Evolutionary conservation across 371 early-diverging fungal species (phyloP).

Genomic region (Dinochytrium kinnereticum): DNA sequence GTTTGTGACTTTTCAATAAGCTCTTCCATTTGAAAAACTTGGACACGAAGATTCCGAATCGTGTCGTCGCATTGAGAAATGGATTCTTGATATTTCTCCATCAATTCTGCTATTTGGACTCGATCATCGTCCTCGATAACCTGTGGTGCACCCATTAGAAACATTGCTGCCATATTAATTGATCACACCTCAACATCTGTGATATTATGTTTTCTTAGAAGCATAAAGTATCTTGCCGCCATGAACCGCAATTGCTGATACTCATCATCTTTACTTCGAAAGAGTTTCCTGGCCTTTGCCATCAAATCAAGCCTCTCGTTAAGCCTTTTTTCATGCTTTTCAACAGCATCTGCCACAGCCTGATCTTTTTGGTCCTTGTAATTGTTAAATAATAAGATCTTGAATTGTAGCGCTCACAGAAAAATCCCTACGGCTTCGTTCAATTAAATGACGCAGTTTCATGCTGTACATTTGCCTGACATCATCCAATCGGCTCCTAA

Average conservation of each 20-base stretch:
- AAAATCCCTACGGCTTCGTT: background rate
- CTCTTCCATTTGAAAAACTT: constrained; percentile 16
- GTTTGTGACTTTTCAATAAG: constrained; percentile 1
- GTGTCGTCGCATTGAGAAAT: constrained; percentile 12
- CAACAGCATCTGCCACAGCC: background rate
- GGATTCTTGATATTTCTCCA: constrained; percentile 3
- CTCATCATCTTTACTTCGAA: constrained; percentile 14
- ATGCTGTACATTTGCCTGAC: background rate
- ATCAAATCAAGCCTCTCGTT: background rate
- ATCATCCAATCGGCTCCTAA: background rate
- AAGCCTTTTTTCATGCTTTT: background rate
- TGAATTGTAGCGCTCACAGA: too few species aligned
- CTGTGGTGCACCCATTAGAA: background rate
- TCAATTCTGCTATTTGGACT: constrained; percentile 12
- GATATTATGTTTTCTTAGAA: constrained; percentile 3
- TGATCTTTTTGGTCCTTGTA: background rate
- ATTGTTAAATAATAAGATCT: too few species aligned
- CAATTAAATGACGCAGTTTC: background rate
- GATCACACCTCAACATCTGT: background rate
- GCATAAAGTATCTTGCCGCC: constrained; percentile 14
- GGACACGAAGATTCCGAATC: background rate
- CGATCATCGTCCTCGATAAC: constrained; percentile 1
- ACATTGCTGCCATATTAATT: background rate
- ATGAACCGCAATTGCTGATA: background rate
- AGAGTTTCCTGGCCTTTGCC: background rate